These are phyloP conservation scores for Spongiforma sp. DNA, from an alignment of 1,284 basidiomycete genomes.

Conservation along the genomic window DNA sequence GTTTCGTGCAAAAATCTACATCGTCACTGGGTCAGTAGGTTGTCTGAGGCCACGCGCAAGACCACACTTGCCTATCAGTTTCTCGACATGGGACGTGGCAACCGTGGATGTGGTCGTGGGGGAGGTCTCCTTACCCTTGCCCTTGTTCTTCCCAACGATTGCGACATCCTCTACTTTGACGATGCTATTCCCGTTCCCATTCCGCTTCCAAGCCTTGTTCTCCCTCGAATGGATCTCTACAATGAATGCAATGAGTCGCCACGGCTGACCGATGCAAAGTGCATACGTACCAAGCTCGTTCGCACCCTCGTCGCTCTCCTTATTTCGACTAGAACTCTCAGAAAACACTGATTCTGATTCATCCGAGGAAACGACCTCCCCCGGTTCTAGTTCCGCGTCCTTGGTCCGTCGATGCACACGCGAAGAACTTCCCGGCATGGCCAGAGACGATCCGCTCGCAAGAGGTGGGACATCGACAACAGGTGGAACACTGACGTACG, in stretches of 20 bases:
- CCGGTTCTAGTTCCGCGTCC: slow-evolving; percentile 26
- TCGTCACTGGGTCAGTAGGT: neutral
- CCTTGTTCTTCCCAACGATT: slow-evolving; percentile 8
- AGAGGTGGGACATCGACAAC: neutral
- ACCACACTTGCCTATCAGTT: slow-evolving; percentile 30
- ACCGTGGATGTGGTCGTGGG: slow-evolving; percentile 1
- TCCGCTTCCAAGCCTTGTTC: no score
- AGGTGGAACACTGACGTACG: neutral
- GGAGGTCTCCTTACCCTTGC: slow-evolving; percentile 8
- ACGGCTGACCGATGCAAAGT: neutral
- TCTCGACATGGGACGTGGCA: slow-evolving; percentile 30
- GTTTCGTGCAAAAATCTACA: slow-evolving; percentile 40
- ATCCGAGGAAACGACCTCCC: slow-evolving; percentile 31
- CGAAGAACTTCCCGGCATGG: neutral
- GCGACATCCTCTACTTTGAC: no score
- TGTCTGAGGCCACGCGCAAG: neutral
- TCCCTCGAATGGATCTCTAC: neutral
- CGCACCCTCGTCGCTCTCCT: slow-evolving; percentile 10
- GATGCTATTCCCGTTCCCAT: neutral
- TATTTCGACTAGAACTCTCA: slow-evolving; percentile 27
- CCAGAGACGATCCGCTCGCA: slow-evolving; percentile 11
- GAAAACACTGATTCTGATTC: slow-evolving; percentile 37
- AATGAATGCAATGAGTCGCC: neutral
- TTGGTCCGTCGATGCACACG: neutral
- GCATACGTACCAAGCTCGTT: slow-evolving; percentile 18